A percentile compares a stretch with the other conserved stretches of the same genome.
Conservation (phyloP, 108 stramenopile genomes). For the Cyclostephanos invisitatus region DNA sequence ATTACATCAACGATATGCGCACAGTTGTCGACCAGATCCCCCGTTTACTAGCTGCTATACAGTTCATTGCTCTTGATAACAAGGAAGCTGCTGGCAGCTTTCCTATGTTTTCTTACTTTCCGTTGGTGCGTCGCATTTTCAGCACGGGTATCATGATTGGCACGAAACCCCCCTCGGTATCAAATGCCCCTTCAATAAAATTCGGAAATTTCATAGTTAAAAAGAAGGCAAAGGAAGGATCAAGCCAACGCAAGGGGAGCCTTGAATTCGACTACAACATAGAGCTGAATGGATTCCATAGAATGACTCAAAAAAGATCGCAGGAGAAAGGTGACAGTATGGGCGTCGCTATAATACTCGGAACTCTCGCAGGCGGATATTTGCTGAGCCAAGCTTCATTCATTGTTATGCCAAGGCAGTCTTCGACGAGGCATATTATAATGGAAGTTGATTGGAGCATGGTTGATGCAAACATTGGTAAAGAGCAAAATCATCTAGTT, state of each 20-base stretch:
- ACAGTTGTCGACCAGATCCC: slow-evolving; percentile 94
- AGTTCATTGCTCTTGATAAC: slow-evolving; percentile 85
- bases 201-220: slow-evolving; percentile 15
- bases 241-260: slow-evolving; percentile 6
- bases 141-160: slow-evolving; percentile 21
- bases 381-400: slow-evolving; percentile 30
- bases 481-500: slow-evolving; percentile 9
- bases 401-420: slow-evolving; percentile 7
- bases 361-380: slow-evolving; percentile 30
- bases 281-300: slow-evolving; percentile 9
- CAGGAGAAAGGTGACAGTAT: slow-evolving; percentile 7
- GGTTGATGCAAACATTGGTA: slow-evolving; percentile 26
- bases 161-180: not conserved
- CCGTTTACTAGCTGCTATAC: slow-evolving; percentile 94
- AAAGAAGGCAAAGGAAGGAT: slow-evolving; percentile 16
- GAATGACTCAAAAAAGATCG: not conserved
- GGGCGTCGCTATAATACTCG: slow-evolving; percentile 19
- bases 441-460: slow-evolving; percentile 38
- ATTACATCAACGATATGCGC: slow-evolving; percentile 96
- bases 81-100: slow-evolving; percentile 55
- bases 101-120: slow-evolving; percentile 50
- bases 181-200: slow-evolving; percentile 10
- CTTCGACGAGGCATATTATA: slow-evolving; percentile 16
- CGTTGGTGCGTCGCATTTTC: slow-evolving; percentile 37
- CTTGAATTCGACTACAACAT: slow-evolving; percentile 22